These are phyloP conservation scores for Fusarium burgessii DNA, from an alignment of 2,329 filamentous ascomycete species.

Conservation along the genomic window DNA sequence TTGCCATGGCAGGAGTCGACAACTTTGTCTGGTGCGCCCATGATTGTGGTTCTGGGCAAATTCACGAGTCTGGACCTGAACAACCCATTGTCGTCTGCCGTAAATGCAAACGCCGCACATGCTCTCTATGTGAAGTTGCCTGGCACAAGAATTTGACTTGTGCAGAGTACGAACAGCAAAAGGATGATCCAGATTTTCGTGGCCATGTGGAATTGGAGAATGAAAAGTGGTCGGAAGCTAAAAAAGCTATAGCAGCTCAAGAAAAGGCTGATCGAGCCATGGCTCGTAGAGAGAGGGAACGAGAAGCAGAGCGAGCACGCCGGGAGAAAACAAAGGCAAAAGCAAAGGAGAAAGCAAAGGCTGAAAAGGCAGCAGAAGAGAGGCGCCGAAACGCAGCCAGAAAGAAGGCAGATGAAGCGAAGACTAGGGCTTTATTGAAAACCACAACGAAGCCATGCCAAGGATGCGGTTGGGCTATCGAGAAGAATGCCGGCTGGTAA, in stretches of 20 bases:
- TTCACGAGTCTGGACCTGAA: slow-evolving; percentile 57
- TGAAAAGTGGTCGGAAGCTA: slow-evolving; percentile 53
- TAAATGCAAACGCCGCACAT: slow-evolving; percentile 55
- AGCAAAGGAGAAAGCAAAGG: slow-evolving; percentile 34
- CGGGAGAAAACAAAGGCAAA: no score
- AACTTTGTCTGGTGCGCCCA: slow-evolving; percentile 67
- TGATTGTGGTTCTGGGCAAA: slow-evolving; percentile 64
- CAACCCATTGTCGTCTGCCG: slow-evolving; percentile 58
- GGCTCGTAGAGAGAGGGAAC: slow-evolving; percentile 40
- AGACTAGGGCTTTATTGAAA: slow-evolving; percentile 47
- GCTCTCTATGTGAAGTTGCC: slow-evolving; percentile 55
- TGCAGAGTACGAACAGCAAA: slow-evolving; percentile 56
- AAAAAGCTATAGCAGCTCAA: slow-evolving; percentile 61
- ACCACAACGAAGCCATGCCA: slow-evolving; percentile 55
- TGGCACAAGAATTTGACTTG: slow-evolving; percentile 59
- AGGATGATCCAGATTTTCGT: slow-evolving; percentile 54
- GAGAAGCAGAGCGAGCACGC: no score
- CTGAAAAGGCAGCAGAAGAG: slow-evolving; percentile 45
- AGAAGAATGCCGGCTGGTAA: slow-evolving; percentile 58
- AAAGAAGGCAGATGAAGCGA: slow-evolving; percentile 52
- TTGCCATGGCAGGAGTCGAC: slow-evolving; percentile 56
- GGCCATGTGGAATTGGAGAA: slow-evolving; percentile 53
- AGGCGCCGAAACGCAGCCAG: slow-evolving; percentile 46
- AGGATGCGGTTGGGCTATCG: slow-evolving; percentile 53
- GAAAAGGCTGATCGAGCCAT: slow-evolving; percentile 58